phyloP scores from a whole-genome alignment of 2,329 filamentous ascomycete species.

The Coniella vitis region DNA sequence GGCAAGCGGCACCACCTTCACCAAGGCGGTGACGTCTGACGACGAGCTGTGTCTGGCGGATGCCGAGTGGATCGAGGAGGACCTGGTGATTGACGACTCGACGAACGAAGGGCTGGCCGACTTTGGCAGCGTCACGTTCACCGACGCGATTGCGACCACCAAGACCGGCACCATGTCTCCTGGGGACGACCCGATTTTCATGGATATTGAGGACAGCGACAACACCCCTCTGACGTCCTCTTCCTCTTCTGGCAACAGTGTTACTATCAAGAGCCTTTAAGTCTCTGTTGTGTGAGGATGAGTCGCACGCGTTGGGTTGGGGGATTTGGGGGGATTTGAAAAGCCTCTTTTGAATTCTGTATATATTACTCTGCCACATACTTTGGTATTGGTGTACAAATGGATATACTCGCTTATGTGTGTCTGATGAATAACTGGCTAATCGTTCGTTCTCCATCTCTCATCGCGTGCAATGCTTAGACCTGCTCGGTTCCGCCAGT shows the following conservation, averaged over 20 bases:
- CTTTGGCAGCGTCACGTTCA: constrained; percentile 39
- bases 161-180: constrained; percentile 24
- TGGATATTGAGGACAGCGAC: constrained; percentile 29
- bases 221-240: constrained; percentile 9
- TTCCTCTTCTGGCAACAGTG: constrained; percentile 1
- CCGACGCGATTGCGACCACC: constrained; percentile 27
- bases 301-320: no score
- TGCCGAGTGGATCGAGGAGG: constrained; percentile 16
- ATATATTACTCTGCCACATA: no score
- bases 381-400: no score
- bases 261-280: no score
- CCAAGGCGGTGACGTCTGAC: constrained; percentile 12
- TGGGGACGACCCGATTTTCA: constrained; percentile 35
- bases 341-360: no score
- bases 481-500: no score
- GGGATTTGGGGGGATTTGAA: no score
- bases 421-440: no score
- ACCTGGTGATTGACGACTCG: constrained; percentile 20
- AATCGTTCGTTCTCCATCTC: no score
- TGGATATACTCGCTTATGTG: no score
- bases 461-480: no score
- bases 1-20: constrained; percentile 10
- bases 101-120: constrained; percentile 36
- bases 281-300: no score
- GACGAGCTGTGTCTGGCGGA: constrained; percentile 7